Evolutionary conservation across 495 filamentous ascomycete species (phyloP), one percentile per base, ranked within the genome.

Genomic region (Neurospora pannonica): DNA sequence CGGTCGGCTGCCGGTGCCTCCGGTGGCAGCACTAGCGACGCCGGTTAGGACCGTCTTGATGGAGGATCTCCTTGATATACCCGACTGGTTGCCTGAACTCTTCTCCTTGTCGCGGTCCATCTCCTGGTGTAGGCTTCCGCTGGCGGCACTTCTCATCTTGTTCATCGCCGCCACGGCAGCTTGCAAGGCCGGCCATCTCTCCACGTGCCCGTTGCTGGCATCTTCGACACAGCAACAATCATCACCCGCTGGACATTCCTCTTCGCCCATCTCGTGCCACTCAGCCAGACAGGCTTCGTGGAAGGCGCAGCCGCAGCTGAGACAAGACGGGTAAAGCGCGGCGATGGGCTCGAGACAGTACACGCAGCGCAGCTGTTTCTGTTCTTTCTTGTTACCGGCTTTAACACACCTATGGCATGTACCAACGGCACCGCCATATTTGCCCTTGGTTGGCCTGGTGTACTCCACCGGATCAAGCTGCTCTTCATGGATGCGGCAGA

Each of bases 221-320:
- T 86, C 81, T 5, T 82, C 77, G n/a, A 82, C 78, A 72, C 85
- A 87, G 71, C 82, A 75, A 72, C 85, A 87, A 71, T 86, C 85
- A 72, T 87, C 85, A 31, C 85, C 85, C 1, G 82, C 85, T 0
- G 85, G 84, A 38, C 85, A 87, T 48, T 86, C 81, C 4, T 76
- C 82, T 71, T 85, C 83, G 38, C 84, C 85, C 31, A 82, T 80
- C 28, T 78, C 82, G 76, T 90, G 82, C 83, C 87, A 86, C 77
- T 86, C 81, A 71, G 83, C 79, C n/a, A 90, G 81, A 75, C 87
- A 89, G 13, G 77, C 73, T 36, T 88, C 85, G 78, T 92, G 90
- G 17, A 82, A 83, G 15, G 86, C 86, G 74, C 90, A 90, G n/a
- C 90, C 90, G 74, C 90, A 92, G 70, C 80, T 81, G 7, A 90